Evolutionary conservation across 306 rosid genomes (phyloP), one percentile per base, ranked within the genome.

Genomic region (Quercus mongolica): DNA sequence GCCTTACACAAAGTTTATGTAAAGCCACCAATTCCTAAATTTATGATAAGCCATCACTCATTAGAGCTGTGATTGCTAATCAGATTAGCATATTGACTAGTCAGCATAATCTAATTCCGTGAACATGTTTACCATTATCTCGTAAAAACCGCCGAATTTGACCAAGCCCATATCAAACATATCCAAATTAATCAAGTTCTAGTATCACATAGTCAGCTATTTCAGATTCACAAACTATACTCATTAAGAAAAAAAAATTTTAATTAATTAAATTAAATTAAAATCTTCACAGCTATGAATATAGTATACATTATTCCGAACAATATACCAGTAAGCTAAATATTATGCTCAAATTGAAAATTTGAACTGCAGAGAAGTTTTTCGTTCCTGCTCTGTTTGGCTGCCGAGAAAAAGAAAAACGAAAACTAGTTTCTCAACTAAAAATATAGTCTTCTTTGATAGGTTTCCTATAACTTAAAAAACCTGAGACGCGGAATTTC

Each of bases 131-230:
- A 82, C 56, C 74, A 44, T 35, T 4, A 31, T 13, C 52, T 73
- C 61, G 67, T 23, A 25, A 49, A 12, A 74, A 64, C 69, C 75
- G 1, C 64, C 79, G 71, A 73, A 59, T 74, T 73, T 69, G 82
- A 84, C 85, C 63, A 20, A 81, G 78, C 63, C 80, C 31, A 69
- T 52, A 33, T 41, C n/a, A 62, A 69, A 69, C 57, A 57, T 49
- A 67, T 28, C 46, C 23, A 49, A 49, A 6, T 20, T 7, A 17
- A 35, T 52, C 76, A 20, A 78, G 25, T 46, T 21, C 2, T 13
- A 41, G 28, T 33, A 44, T 25, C 5, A 8, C 46, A 51, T 26
- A 33, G 25, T 55, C 23, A 26, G 41, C 74, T 26, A 3, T 21
- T 14, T 35, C 54, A 38, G 20, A 23, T 57, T 63, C 75, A 78